Evolutionary conservation across 2,329 filamentous ascomycete species (phyloP), one percentile per base, ranked within the genome.

Genomic region (Alternaria infectoria): DNA sequence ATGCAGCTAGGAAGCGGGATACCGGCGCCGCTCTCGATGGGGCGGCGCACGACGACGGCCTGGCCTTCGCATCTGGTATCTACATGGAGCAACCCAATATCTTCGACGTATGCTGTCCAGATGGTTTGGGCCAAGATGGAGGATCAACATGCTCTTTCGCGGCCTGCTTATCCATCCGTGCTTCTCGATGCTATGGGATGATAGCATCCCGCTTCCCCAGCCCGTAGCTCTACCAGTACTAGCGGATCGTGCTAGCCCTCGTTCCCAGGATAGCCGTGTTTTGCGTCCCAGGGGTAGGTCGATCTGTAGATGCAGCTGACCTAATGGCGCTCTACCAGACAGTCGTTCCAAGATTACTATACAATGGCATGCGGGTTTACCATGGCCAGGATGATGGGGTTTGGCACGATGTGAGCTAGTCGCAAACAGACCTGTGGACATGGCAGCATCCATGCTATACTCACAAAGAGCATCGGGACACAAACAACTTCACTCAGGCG

Each of bases 1-100:
- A 59, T 59, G 49, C 54, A 54, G 59, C 59, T 62, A 62, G 59
- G 47, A 52, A 54, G 46, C 59, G 59, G 59, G 54, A 62, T 57
- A 52, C 51, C 59, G 55, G 54, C 50, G 59, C 59, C 40, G 59
- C 59, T 30, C 54, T 44, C 23, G 30, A 51, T 28, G 46, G 46
- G 45, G 57, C 47, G 49, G 49, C 49, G 23, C 49, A 32, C 49
- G 49, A 30, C 49, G 49, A 52, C 19, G 49, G 49, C 21, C 49
- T 23, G 30, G 49, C 49, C 49, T 52, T 40, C 7, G 49, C 49
- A 52, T 9, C 30, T 21, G 15, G 19, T 15, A 52, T 30, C 3
- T 28, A 40, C 49, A 52, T 40, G 49, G 13, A 17, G 21, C 11
- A 36, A 21, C 49, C 36, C 30, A 6, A 19, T 23, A 21, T 32